Base-by-base conservation (phyloP, 2,329 filamentous ascomycete species). In the Raffaelea arxii region DNA sequence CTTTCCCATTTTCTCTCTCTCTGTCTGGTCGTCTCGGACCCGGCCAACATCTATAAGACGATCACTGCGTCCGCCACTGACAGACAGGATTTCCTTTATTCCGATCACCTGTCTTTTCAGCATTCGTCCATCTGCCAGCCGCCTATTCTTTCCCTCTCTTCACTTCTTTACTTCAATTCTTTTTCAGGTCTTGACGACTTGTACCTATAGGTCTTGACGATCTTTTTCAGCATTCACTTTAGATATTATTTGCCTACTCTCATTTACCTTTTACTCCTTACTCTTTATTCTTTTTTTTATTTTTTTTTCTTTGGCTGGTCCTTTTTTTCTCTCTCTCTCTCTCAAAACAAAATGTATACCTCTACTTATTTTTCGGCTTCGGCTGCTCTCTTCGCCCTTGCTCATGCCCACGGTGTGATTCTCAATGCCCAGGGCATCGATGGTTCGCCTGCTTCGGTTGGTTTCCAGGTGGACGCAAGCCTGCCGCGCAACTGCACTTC, bases 391-490 rank as follows among this genome's bases (percentile, higher is more conserved):
- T 10, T 54, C 25, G 46, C 50, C 6, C 44, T 48, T 19, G 52
- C 50, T 21, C 44, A 36, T 25, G 53, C 50, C 12, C 53, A 55
- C 46, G 47, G 49, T 30, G 48, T 53, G 16, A 43, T 55, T 37
- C 44, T 52, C 16, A 41, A 41, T 14, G 52, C 50, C 4, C 47
- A 54, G 46, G 53, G 53, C 25, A 19, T 27, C 2, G 12, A 37
- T 3, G 53, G 52, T 7, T 53, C 53, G 4, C 49, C 53, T 0
- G 32, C 51, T 30, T 49, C 46, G 18, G 38, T 49, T 14, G 52
- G 49, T n/a, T 54, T 54, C 45, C 45, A 50, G 21, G 51, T 80
- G 46, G 68, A 77, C 52, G 60, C 69, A 35, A 61, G 59, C 48
- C 66, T 78, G 52, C 74, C 78, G 4, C 43, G 53, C 6, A 55